Evolutionary conservation across 1,139 yeast species (phyloP).

Genomic region (Magnusiomyces magnusii): DNA sequence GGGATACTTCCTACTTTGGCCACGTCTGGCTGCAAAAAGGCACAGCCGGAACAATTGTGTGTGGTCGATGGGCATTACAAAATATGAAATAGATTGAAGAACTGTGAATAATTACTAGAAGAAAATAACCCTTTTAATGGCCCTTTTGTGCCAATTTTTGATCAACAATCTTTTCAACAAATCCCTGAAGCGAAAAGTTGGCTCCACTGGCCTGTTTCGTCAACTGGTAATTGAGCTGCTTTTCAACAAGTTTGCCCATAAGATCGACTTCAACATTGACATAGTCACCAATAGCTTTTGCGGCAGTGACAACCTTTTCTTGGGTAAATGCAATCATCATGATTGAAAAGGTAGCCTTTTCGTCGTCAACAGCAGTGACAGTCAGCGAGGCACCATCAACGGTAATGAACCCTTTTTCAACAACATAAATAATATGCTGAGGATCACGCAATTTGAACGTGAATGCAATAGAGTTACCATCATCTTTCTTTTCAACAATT

Average conservation of each 20-base stretch:
- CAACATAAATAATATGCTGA: constrained; percentile 63
- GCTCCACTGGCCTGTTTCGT: constrained; percentile 30
- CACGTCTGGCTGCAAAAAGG: too few relatives aligned
- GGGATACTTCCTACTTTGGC: too few relatives aligned
- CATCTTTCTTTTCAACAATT: constrained; percentile 48
- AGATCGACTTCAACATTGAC: constrained; percentile 93
- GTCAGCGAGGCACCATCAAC: constrained; percentile 95
- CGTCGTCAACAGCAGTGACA: constrained; percentile 62
- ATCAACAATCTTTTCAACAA: constrained; percentile 46
- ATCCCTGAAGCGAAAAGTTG: constrained; percentile 34
- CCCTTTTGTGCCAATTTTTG: not conserved
- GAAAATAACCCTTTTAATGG: not conserved
- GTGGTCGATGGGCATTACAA: too few relatives aligned
- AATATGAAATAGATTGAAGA: too few relatives aligned
- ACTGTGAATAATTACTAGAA: too few relatives aligned
- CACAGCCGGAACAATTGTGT: too few relatives aligned
- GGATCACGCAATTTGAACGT: constrained; percentile 66
- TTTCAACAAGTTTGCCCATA: constrained; percentile 84
- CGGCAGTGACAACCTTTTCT: constrained; percentile 64
- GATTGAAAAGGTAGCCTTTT: constrained; percentile 56
- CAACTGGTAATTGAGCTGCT: constrained; percentile 65
- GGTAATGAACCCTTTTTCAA: constrained; percentile 87
- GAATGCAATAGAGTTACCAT: constrained; percentile 72
- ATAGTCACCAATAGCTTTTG: constrained; percentile 50
- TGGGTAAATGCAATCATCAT: constrained; percentile 94